Base-by-base conservation (phyloP, 1,284 basidiomycete species). In the Xanthoconium separans region DNA sequence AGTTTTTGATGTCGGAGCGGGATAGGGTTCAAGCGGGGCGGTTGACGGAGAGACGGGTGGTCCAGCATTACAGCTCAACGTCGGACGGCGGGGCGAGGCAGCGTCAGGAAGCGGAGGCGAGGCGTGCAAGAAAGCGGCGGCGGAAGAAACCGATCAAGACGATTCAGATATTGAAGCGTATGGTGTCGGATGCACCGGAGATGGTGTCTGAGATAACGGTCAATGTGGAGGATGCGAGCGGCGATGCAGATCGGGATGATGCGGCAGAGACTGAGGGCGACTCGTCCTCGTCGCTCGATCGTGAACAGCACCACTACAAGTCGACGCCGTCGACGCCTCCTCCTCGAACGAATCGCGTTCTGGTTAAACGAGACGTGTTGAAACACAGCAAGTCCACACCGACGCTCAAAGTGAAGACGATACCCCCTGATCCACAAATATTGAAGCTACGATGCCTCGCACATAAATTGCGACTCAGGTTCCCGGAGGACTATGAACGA, bases 381-480 rank as follows among this genome's bases (percentile, higher is more conserved):
- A 72, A 73, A 47, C 75, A 76, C 56, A 76, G 71, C 71, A 75
- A 70, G 64, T 80, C 72, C 60, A 78, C 74, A 46, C 80, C 73
- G 48, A 66, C 72, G 54, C 65, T 75, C 58, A 70, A 64, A 27
- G 60, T 70, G 29, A 59, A 65, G 49, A 64, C 69, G 44, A 62
- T 73, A 53, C 76, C 80, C 12, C 70, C 78, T 52, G 79, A 81
- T 62, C 76, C 77, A 2, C 76, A 79, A 51, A 76, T 81, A 4
- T 68, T 79, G 16, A 78, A 80, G 56, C 63, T 85, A 41, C 76
- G 81, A 27, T 69, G 74, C 51, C 75, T 87, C 20, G 79, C 81
- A 15, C 75, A 78, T 59, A 83, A 83, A 61, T 70, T 87, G 47
- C 76, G 78, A 45, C 73, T 79, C 57, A 70, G 79, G 41, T 87